These are phyloP conservation scores for Apophysomyces variabilis DNA, from an alignment of 371 early-diverging fungal genomes.

Conservation along the genomic window DNA sequence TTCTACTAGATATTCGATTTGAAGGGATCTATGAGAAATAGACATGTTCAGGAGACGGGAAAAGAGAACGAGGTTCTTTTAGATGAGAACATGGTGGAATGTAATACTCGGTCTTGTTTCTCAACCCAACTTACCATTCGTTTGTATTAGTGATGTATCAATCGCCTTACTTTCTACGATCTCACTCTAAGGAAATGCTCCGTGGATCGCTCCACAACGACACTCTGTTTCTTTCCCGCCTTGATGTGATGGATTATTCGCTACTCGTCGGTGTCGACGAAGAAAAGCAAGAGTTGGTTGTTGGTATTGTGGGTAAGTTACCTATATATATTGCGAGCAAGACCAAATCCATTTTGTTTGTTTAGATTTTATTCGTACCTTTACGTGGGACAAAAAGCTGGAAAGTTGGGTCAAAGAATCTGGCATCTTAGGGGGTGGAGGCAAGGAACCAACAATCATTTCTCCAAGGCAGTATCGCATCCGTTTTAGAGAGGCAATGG, in stretches of 20 bases:
- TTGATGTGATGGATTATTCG: slow-evolving; percentile 97
- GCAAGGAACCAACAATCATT: slow-evolving; percentile 91
- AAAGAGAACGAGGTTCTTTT: slow-evolving; percentile 84
- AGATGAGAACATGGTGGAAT: slow-evolving; percentile 92
- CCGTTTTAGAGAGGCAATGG: slow-evolving; percentile 93
- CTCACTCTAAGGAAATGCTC: slow-evolving; percentile 83
- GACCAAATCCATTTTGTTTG: background rate
- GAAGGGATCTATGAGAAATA: slow-evolving; percentile 94
- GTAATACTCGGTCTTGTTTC: slow-evolving; percentile 28
- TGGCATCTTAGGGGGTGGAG: slow-evolving; percentile 82
- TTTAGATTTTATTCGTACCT: slow-evolving; percentile 91
- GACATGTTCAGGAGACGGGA: slow-evolving; percentile 88
- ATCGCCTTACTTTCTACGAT: slow-evolving; percentile 87
- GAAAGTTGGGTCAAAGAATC: slow-evolving; percentile 96
- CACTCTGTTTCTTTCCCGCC: slow-evolving; percentile 82
- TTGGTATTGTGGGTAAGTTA: slow-evolving; percentile 89
- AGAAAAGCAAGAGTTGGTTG: slow-evolving; percentile 78
- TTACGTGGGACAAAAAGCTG: slow-evolving; percentile 96
- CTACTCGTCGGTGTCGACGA: slow-evolving; percentile 91
- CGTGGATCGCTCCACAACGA: slow-evolving; percentile 86
- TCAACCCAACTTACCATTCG: background rate
- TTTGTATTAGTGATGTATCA: slow-evolving; percentile 65
- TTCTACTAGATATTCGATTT: slow-evolving; percentile 80
- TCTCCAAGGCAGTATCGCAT: slow-evolving; percentile 92
- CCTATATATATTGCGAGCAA: background rate